Evolutionary conservation across 208 protist species (phyloP).

Genomic region (Acanthamoeba sp.): DNA sequence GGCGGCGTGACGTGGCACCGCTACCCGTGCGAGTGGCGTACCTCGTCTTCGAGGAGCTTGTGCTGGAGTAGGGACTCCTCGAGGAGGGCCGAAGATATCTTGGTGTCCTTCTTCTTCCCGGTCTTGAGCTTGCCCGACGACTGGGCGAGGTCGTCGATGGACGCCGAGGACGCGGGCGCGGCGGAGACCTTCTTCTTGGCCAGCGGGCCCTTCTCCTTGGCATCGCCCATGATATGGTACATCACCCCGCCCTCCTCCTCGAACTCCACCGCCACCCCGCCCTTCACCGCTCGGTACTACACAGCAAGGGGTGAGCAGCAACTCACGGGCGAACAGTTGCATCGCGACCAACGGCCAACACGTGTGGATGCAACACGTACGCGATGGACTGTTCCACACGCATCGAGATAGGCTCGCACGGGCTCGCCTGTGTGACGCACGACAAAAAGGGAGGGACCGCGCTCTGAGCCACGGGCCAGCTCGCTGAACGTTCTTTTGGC

Average conservation of each 20-base stretch:
- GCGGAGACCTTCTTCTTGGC: background rate
- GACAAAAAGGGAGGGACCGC: background rate
- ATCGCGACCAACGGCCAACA: no score
- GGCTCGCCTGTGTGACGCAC: background rate
- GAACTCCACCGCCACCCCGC: background rate
- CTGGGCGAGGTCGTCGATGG: background rate
- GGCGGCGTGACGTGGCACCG: background rate
- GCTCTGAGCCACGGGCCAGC: background rate
- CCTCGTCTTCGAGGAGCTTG: constrained; percentile 30
- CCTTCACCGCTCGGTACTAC: constrained; percentile 2
- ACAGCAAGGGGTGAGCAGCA: background rate
- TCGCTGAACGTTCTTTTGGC: no score
- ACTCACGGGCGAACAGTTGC: background rate
- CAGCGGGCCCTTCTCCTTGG: constrained; percentile 15
- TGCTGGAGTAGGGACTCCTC: background rate
- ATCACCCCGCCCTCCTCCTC: constrained; percentile 10
- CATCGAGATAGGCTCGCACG: background rate
- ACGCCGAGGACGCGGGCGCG: background rate
- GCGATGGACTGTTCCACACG: background rate
- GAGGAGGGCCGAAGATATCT: background rate
- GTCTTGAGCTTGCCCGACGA: background rate
- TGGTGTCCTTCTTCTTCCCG: constrained; percentile 2
- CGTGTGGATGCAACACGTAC: no score
- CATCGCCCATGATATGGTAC: constrained; percentile 11
- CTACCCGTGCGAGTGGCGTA: no score